phyloP scores from a whole-genome alignment of 2,329 filamentous ascomycete genomes.

The Cercospora beticola region DNA sequence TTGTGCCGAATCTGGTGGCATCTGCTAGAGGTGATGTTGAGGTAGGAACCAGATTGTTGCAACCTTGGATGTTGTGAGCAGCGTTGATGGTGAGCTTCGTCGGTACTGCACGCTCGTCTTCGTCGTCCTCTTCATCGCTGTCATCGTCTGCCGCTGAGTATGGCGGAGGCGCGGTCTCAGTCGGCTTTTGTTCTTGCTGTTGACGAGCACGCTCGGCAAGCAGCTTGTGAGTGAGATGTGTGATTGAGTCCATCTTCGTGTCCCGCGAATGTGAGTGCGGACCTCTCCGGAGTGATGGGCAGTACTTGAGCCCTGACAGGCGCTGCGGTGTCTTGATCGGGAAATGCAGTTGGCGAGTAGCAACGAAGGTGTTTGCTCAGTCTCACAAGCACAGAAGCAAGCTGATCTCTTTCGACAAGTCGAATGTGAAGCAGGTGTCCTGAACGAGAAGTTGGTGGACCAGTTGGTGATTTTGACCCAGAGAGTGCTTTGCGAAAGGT shows the following conservation, averaged over 20 bases:
- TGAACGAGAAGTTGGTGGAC: constrained; percentile 6
- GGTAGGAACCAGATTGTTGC: constrained; percentile 53
- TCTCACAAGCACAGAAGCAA: constrained; percentile 5
- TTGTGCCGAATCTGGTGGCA: constrained; percentile 46
- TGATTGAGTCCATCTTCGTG: constrained; percentile 28
- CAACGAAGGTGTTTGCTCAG: constrained; percentile 14
- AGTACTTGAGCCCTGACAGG: not conserved
- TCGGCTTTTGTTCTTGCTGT: constrained; percentile 16
- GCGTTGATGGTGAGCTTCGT: constrained; percentile 53
- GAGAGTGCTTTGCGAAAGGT: not conserved
- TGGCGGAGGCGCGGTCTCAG: constrained; percentile 27
- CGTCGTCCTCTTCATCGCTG: constrained; percentile 19
- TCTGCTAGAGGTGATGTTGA: constrained; percentile 37
- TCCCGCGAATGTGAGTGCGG: not conserved
- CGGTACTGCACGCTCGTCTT: constrained; percentile 35
- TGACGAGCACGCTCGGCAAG: constrained; percentile 28
- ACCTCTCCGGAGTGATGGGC: not conserved
- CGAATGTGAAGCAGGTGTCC: constrained; percentile 7
- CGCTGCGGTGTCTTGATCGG: constrained; percentile 18
- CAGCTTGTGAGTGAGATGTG: constrained; percentile 29
- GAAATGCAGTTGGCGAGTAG: constrained; percentile 6
- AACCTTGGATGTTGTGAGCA: constrained; percentile 48
- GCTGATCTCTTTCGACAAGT: not conserved
- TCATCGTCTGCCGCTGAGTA: constrained; percentile 32
- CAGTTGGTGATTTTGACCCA: not conserved